These are phyloP conservation scores for Sarocladium kiliense DNA, from an alignment of 2,329 filamentous ascomycete species.

Conservation along the genomic window DNA sequence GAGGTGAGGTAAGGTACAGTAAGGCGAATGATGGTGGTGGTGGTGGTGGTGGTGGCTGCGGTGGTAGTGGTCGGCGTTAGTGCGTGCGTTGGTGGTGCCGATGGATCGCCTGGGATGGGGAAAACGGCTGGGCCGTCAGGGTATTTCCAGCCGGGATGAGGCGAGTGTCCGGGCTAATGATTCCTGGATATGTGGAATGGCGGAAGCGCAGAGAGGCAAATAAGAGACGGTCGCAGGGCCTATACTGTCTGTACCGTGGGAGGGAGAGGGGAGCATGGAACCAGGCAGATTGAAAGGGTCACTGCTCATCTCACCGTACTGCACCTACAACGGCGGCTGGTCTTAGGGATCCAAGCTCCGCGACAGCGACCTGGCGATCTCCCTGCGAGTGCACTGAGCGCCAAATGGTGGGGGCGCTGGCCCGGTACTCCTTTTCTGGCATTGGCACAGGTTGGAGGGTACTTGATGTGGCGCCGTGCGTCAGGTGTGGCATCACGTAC, in stretches of 20 bases:
- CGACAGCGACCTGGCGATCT: background rate
- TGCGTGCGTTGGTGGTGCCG: background rate
- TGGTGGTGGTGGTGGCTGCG: constrained; percentile 21
- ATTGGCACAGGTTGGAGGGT: background rate
- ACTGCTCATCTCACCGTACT: background rate
- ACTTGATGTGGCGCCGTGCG: background rate
- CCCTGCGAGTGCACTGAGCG: background rate
- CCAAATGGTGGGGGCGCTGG: background rate
- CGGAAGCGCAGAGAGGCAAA: no score
- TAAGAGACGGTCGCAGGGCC: no score
- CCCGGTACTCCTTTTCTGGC: background rate
- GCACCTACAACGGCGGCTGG: background rate
- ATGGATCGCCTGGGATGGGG: constrained; percentile 17
- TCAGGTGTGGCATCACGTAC: constrained; percentile 1
- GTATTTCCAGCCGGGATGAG: background rate
- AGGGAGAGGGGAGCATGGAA: background rate
- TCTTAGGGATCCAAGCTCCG: background rate
- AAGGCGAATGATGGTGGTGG: constrained; percentile 12
- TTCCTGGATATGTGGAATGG: no score
- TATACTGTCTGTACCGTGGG: no score
- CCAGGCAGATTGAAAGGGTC: constrained; percentile 1
- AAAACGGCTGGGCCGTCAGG: background rate
- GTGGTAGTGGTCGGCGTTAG: constrained; percentile 20
- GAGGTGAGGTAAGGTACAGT: background rate
- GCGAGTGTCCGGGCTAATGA: background rate